These are phyloP conservation scores for Pseudogymnoascus sp. DNA, from an alignment of 2,329 filamentous ascomycete genomes.

Conservation along the genomic window DNA sequence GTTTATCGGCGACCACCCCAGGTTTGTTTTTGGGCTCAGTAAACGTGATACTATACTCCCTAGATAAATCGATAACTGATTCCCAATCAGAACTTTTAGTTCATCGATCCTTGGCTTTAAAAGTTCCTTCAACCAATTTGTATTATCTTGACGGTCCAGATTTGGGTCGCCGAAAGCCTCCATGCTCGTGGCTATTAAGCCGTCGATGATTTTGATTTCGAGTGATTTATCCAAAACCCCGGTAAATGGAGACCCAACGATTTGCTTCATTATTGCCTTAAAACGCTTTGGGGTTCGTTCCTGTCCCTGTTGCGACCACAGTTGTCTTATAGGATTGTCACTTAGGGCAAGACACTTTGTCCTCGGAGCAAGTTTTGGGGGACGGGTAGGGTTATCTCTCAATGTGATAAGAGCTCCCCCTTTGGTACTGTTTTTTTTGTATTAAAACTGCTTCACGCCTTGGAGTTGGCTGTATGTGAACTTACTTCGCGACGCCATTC, in stretches of 20 bases:
- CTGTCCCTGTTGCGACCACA: background rate
- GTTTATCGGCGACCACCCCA: constrained; percentile 28
- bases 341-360: background rate
- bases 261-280: background rate
- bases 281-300: background rate
- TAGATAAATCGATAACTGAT: background rate
- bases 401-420: background rate
- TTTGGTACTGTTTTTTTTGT: background rate
- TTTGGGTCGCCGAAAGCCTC: constrained; percentile 23
- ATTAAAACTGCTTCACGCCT: background rate
- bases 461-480: constrained; percentile 6
- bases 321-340: background rate
- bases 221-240: background rate
- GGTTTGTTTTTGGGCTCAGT: constrained; percentile 8
- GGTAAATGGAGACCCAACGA: background rate
- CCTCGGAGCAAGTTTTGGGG: background rate
- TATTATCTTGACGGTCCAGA: constrained; percentile 17
- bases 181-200: constrained; percentile 24
- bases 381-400: background rate
- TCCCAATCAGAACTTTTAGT: background rate
- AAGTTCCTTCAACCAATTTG: background rate
- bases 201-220: constrained; percentile 27
- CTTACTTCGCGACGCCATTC: constrained; percentile 34
- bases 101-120: background rate
- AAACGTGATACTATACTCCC: background rate